A percentile compares a stretch with the other conserved stretches of the same genome.
Evolutionary conservation across 176 grass and related monocot genomes (phyloP).

Genomic region (Puccinellia tenuiflora): DNA sequence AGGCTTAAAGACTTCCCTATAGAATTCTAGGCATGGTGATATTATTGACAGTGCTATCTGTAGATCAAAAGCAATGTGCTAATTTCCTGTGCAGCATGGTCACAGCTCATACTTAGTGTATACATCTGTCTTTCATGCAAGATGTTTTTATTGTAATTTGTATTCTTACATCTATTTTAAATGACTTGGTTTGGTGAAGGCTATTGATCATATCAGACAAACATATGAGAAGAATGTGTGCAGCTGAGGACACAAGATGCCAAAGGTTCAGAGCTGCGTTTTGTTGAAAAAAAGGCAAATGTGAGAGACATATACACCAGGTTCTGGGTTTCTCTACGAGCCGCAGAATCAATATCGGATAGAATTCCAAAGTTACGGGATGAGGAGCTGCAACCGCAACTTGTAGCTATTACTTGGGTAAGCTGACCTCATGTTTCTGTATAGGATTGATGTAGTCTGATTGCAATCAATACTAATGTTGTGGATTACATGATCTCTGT

Average conservation of each 20-base stretch:
- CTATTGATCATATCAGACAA: slow-evolving; percentile 68
- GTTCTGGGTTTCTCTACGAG: slow-evolving; percentile 82
- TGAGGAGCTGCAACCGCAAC: slow-evolving; percentile 84
- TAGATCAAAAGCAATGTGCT: neutral
- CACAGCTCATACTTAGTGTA: neutral
- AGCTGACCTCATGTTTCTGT: slow-evolving; percentile 25
- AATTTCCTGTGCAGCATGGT: neutral
- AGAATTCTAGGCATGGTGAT: neutral
- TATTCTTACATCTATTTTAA: neutral
- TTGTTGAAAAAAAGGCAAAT: slow-evolving; percentile 61
- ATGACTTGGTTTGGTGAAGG: slow-evolving; percentile 35
- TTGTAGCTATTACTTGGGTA: slow-evolving; percentile 88
- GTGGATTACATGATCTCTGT: no score
- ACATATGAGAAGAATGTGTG: slow-evolving; percentile 75
- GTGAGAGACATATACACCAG: slow-evolving; percentile 82
- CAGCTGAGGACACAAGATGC: slow-evolving; percentile 81
- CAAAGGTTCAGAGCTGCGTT: slow-evolving; percentile 52
- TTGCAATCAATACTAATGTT: no score
- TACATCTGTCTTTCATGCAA: neutral
- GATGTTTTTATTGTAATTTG: neutral
- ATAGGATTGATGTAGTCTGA: no score
- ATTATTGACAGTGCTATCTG: neutral
- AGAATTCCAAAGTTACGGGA: slow-evolving; percentile 80
- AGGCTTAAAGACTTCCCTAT: no score
- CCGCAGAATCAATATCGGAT: slow-evolving; percentile 77